Base-by-base conservation (phyloP, 257 asterid genomes). In the Nicotiana obtusifolia region DNA sequence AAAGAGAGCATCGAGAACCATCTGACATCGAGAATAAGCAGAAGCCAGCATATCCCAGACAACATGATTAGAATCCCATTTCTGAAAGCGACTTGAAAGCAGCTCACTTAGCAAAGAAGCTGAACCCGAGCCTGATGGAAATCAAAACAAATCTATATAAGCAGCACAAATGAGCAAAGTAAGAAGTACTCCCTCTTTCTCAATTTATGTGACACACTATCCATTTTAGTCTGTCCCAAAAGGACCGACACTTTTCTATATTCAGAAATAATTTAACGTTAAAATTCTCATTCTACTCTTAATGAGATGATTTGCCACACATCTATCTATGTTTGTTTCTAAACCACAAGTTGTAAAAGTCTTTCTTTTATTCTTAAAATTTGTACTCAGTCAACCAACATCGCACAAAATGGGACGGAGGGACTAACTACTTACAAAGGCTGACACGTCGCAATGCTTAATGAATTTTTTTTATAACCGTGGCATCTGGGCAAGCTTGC, bases 41-140 rank as follows among this genome's bases (percentile, higher is more conserved):
- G 90, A 89, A 82, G 91, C 90, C 85, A 95, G 84, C 85, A 88
- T 85, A 86, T 95, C 95, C 99, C 95, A 93, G 67, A 93, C 93
- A 81, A 84, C 37, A 80, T 82, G 84, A 81, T 80, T 86, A 35
- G 90, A 86, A 64, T 83, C 89, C 91, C 91, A 86, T 77, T 80
- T 83, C 80, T 52, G 83, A 86, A 90, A 92, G 89, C 76, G 84
- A 83, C 78, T 76, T 64, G 19, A 86, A 84, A 95, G 97, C 84
- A 92, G 83, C 84, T 92, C 91, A 84, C 94, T 90, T 10, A 89
- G 86, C 69, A 87, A 83, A 62, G 89, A 83, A n/a, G 98, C 94
- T 49, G 98, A 92, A 83, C 91, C 98, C 83, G 88, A 85, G 86
- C 98, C 98, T 95, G 91, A 78, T 82, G 88, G 80, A 84, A 87